These are phyloP conservation scores for Tolypocladium tundrense DNA, from an alignment of 2,329 filamentous ascomycete species.

Conservation along the genomic window DNA sequence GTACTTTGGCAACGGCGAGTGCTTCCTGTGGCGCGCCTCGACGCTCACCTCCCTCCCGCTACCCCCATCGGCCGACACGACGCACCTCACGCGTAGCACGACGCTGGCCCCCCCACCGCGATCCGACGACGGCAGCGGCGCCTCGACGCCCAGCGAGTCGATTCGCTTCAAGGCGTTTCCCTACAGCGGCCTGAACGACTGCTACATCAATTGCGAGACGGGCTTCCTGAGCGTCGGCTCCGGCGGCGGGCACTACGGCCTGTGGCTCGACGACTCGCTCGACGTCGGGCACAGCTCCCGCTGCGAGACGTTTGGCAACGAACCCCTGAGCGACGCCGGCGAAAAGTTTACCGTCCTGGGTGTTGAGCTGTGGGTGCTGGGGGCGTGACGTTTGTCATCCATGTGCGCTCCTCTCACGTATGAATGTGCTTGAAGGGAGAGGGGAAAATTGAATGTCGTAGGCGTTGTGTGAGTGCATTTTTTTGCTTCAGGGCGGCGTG, in stretches of 20 bases:
- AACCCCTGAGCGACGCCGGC: conserved; percentile 84
- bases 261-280: conserved; percentile 85
- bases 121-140: conserved; percentile 7
- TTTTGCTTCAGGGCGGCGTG: background rate
- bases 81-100: conserved; percentile 31
- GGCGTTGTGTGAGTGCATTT: background rate
- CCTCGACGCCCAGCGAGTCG: conserved; percentile 43
- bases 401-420: background rate
- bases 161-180: conserved; percentile 97
- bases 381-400: conserved; percentile 26
- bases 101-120: conserved; percentile 19
- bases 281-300: conserved; percentile 73
- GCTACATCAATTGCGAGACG: conserved; percentile 86
- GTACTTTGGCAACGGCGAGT: conserved; percentile 95
- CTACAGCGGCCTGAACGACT: conserved; percentile 92
- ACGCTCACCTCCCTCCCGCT: conserved; percentile 42
- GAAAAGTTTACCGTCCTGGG: conserved; percentile 85
- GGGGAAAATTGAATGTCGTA: too few species aligned
- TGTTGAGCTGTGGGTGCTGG: conserved; percentile 89
- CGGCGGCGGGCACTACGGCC: conserved; percentile 78
- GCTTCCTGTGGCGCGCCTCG: conserved; percentile 61
- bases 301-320: conserved; percentile 91
- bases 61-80: conserved; percentile 41
- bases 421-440: background rate
- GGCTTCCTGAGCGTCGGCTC: conserved; percentile 80